phyloP scores from a whole-genome alignment of 2,329 filamentous ascomycete species.

The Pestalotiopsis sp. region DNA sequence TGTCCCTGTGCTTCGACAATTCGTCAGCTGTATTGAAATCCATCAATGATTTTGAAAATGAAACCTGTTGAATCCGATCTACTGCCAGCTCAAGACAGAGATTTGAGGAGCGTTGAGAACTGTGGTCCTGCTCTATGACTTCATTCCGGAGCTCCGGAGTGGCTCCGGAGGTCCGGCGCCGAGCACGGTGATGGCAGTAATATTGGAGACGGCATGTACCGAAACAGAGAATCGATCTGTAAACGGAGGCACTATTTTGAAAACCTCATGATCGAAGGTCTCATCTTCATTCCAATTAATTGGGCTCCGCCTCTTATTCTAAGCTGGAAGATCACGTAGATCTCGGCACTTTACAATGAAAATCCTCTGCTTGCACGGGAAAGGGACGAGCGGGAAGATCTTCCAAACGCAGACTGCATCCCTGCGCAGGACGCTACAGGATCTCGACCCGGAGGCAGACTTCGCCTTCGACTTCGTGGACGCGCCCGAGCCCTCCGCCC shows the following conservation, averaged over 20 bases:
- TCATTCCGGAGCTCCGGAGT: background rate
- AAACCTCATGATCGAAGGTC: background rate
- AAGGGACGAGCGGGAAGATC: conserved; percentile 10
- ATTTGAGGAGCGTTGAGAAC: too few relatives aligned
- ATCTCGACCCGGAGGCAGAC: background rate
- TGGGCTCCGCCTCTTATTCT: too few relatives aligned
- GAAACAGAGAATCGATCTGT: too few relatives aligned
- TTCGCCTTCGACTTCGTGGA: conserved; percentile 25
- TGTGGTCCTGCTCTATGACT: too few relatives aligned
- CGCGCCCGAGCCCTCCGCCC: conserved; percentile 19
- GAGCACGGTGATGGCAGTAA: background rate
- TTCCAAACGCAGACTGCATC: conserved; percentile 11
- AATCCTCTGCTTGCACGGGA: conserved; percentile 14
- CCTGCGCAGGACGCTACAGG: conserved; percentile 11
- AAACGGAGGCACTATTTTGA: background rate
- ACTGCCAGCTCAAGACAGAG: too few relatives aligned
- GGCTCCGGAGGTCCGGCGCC: background rate
- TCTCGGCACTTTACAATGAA: conserved; percentile 4
- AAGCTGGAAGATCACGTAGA: background rate
- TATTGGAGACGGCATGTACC: too few relatives aligned
- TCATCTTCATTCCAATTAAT: too few relatives aligned
- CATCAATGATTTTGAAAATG: too few relatives aligned
- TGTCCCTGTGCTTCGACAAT: too few relatives aligned
- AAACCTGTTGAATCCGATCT: too few relatives aligned
- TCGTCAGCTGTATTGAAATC: too few relatives aligned